These are phyloP conservation scores for Ulmus americana DNA, from an alignment of 331 rosid genomes.

Conservation along the genomic window DNA sequence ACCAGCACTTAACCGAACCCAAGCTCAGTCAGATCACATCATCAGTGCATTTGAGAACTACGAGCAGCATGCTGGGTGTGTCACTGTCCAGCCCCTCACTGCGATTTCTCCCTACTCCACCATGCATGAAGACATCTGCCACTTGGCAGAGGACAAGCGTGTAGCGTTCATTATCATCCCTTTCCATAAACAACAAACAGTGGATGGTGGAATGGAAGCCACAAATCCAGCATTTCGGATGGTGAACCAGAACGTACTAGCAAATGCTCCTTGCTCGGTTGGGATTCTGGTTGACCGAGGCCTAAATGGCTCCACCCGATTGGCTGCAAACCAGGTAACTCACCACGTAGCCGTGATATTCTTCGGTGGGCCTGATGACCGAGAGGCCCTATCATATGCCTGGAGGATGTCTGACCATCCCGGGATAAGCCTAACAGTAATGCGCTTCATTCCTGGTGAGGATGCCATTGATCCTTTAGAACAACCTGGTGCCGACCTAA, in stretches of 20 bases:
- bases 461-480: slow-evolving; percentile 17
- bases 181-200: slow-evolving; percentile 77
- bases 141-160: slow-evolving; percentile 67
- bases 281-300: slow-evolving; percentile 85
- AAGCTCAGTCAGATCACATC: slow-evolving; percentile 72
- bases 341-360: slow-evolving; percentile 51
- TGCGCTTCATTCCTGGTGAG: slow-evolving; percentile 45
- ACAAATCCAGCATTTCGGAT: slow-evolving; percentile 50
- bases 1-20: slow-evolving; percentile 43
- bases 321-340: slow-evolving; percentile 33
- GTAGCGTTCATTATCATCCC: slow-evolving; percentile 70
- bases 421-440: slow-evolving; percentile 44
- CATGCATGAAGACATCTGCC: slow-evolving; percentile 82
- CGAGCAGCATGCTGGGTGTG: slow-evolving; percentile 42
- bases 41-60: slow-evolving; percentile 65
- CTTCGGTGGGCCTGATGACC: slow-evolving; percentile 83
- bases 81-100: slow-evolving; percentile 69
- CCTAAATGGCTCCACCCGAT: slow-evolving; percentile 35
- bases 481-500: background rate
- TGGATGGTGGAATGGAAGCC: slow-evolving; percentile 84
- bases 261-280: slow-evolving; percentile 69
- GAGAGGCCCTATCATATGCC: slow-evolving; percentile 71
- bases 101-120: slow-evolving; percentile 83
- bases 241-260: slow-evolving; percentile 60
- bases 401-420: slow-evolving; percentile 72